These are phyloP conservation scores for Isatis tinctoria DNA, from an alignment of 345 rosid genomes.

Conservation along the genomic window DNA sequence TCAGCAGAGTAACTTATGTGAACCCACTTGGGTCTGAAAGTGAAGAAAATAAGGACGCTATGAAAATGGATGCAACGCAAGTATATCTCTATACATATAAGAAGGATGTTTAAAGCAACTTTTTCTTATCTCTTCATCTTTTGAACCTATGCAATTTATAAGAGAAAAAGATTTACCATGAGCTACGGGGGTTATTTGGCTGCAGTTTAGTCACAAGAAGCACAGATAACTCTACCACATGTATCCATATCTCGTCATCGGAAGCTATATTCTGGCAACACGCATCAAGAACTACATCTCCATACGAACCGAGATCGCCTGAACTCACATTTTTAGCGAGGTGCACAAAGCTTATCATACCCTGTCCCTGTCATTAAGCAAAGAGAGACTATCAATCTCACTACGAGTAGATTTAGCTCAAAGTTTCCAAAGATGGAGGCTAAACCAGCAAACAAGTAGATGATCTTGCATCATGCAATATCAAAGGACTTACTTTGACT, in stretches of 20 bases:
- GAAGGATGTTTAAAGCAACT: no score
- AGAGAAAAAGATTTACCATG: constrained; percentile 48
- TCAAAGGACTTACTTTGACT: constrained; percentile 64
- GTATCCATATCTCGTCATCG: constrained; percentile 72
- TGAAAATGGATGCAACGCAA: no score
- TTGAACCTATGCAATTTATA: neutral
- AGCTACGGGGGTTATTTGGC: constrained; percentile 61
- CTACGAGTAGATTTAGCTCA: neutral
- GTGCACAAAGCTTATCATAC: constrained; percentile 69
- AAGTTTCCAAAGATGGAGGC: neutral
- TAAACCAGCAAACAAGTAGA: neutral
- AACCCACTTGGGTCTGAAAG: neutral
- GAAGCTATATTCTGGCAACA: constrained; percentile 87
- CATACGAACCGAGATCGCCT: constrained; percentile 51
- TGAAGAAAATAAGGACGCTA: neutral
- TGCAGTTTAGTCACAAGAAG: constrained; percentile 36
- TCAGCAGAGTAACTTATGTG: no score
- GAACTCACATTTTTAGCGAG: constrained; percentile 58
- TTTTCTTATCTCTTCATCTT: neutral
- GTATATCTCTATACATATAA: no score
- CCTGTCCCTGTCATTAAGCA: constrained; percentile 66
- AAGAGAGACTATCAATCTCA: constrained; percentile 8
- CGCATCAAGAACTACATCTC: constrained; percentile 79
- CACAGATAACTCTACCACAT: constrained; percentile 76
- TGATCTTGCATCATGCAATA: neutral